phyloP scores from a whole-genome alignment of 345 rosid genomes.

The Brassica incana region DNA sequence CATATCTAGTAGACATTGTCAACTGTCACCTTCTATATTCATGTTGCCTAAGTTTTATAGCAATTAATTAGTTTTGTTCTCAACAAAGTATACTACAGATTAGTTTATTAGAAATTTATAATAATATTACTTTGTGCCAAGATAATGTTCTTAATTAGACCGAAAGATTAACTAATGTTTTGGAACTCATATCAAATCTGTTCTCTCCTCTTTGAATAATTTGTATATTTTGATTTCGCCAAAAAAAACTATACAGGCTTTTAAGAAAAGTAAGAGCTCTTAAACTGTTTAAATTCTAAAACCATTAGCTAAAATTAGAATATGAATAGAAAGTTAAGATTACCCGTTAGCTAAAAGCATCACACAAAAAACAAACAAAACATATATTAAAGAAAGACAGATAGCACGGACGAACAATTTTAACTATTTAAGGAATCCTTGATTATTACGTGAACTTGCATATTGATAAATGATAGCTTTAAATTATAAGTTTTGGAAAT shows the following conservation, averaged over 20 bases:
- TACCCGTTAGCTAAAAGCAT: neutral
- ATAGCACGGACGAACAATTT: neutral
- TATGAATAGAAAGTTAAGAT: conserved; percentile 3
- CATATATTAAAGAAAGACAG: neutral
- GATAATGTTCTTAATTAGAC: conserved; percentile 10
- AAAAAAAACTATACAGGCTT: neutral
- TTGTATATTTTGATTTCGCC: neutral
- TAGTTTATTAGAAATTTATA: neutral
- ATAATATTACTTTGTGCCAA: conserved; percentile 7
- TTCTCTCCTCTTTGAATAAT: neutral
- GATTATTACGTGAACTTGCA: neutral
- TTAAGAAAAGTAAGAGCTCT: neutral
- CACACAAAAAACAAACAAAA: neutral
- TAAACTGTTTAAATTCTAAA: neutral
- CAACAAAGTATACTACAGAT: conserved; percentile 9
- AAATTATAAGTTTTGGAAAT: neutral
- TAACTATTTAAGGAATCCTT: neutral
- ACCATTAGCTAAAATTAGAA: neutral
- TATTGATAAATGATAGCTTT: neutral
- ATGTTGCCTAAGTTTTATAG: conserved; percentile 1
- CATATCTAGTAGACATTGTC: conserved; percentile 11
- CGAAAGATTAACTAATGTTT: neutral
- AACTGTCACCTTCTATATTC: neutral
- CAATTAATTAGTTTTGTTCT: neutral
- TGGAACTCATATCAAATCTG: conserved; percentile 4